Conservation (phyloP, 768 basidiomycete species). For the Amanita polypyramis region DNA sequence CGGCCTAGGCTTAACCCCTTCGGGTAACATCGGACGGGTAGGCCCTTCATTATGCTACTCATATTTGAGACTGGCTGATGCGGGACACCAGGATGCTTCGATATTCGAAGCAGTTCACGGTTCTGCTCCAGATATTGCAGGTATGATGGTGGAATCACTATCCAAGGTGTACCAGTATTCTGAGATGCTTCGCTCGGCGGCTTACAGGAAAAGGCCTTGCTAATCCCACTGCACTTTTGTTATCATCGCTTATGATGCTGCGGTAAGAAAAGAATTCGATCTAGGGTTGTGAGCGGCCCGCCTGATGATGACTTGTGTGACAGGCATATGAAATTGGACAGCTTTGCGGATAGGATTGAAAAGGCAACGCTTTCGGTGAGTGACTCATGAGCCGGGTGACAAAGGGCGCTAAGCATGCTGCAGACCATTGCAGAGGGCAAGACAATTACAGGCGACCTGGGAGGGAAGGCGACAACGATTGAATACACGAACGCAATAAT, state of each 20-base stretch:
- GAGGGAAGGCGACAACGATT: constrained; percentile 82
- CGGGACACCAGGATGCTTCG: constrained; percentile 72
- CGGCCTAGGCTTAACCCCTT: constrained; percentile 93
- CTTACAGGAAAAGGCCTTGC: constrained; percentile 75
- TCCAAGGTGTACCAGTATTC: neutral
- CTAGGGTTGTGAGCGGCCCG: constrained; percentile 8
- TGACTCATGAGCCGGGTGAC: constrained; percentile 55
- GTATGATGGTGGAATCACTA: constrained; percentile 24
- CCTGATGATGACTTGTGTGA: constrained; percentile 11
- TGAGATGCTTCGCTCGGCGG: constrained; percentile 4
- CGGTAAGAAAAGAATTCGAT: constrained; percentile 39
- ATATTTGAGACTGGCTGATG: constrained; percentile 3
- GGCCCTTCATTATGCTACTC: constrained; percentile 16
- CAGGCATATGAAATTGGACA: constrained; percentile 88
- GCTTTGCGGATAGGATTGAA: constrained; percentile 84
- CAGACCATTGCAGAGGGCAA: constrained; percentile 98
- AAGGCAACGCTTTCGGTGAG: constrained; percentile 81
- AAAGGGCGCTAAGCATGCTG: constrained; percentile 68
- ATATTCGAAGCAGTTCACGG: constrained; percentile 99
- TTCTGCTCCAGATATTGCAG: constrained; percentile 98
- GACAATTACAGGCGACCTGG: constrained; percentile 89
- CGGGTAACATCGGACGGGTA: constrained; percentile 93
- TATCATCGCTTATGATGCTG: constrained; percentile 97
- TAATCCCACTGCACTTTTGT: constrained; percentile 96
- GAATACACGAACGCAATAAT: constrained; percentile 90